These are phyloP conservation scores for Calocera cornea DNA, from an alignment of 768 basidiomycete species.

Conservation along the genomic window DNA sequence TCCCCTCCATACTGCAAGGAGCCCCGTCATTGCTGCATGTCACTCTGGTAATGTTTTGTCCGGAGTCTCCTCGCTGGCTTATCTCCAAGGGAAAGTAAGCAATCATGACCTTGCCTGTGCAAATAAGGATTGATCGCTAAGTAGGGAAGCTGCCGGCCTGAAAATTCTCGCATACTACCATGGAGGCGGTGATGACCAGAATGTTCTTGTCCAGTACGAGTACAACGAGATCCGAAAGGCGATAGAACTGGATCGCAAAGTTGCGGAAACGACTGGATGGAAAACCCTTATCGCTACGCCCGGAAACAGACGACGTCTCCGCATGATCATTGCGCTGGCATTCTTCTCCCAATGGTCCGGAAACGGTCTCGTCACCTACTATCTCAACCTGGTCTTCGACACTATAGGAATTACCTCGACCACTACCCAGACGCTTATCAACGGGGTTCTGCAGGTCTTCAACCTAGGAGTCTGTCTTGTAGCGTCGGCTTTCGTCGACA, in stretches of 20 bases:
- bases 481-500: slow-evolving; percentile 38
- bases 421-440: slow-evolving; percentile 54
- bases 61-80: slow-evolving; percentile 14
- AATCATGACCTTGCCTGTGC: too few species aligned
- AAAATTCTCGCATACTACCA: slow-evolving; percentile 19
- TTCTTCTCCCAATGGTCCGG: slow-evolving; percentile 43
- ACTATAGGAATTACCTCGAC: slow-evolving; percentile 23
- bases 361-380: slow-evolving; percentile 42
- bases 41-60: slow-evolving; percentile 6
- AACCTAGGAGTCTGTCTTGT: slow-evolving; percentile 41
- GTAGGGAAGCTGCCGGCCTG: slow-evolving; percentile 6
- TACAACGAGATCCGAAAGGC: slow-evolving; percentile 18
- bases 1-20: slow-evolving; percentile 10
- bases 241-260: slow-evolving; percentile 22
- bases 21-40: slow-evolving; percentile 5
- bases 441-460: slow-evolving; percentile 52
- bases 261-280: slow-evolving; percentile 31
- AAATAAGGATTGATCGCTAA: neutral
- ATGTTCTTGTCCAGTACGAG: slow-evolving; percentile 19
- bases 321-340: slow-evolving; percentile 43
- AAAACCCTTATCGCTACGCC: slow-evolving; percentile 32
- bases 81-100: slow-evolving; percentile 16
- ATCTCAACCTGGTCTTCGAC: slow-evolving; percentile 56
- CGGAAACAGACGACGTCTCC: slow-evolving; percentile 42
- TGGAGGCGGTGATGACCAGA: slow-evolving; percentile 16